Conservation (phyloP, 2,329 filamentous ascomycete species). For the Cladosporium velox region DNA sequence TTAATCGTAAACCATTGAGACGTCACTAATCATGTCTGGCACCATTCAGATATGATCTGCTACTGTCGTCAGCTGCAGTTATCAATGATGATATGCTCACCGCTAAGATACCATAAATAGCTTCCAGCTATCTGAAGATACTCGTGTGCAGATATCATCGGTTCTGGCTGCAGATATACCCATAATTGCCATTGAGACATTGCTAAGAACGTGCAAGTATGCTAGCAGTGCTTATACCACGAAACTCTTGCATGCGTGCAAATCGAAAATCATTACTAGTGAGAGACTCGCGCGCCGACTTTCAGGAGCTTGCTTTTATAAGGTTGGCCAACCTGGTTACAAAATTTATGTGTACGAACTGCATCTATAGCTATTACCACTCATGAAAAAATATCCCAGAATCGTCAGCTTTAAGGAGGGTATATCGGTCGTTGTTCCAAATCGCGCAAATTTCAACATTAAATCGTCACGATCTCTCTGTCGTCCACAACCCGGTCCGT, state of each 20-base stretch:
- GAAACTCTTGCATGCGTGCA: too few relatives aligned
- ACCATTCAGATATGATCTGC: not conserved
- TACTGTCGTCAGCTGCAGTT: not conserved
- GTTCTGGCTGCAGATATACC: not conserved
- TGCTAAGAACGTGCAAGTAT: too few relatives aligned
- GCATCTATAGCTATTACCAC: not conserved
- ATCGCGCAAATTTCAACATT: not conserved
- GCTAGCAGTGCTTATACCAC: too few relatives aligned
- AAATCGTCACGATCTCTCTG: not conserved
- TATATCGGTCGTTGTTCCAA: not conserved
- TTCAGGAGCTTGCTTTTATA: not conserved
- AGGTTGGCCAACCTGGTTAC: slow-evolving; percentile 1
- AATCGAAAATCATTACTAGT: not conserved
- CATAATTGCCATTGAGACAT: not conserved
- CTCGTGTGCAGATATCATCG: not conserved
- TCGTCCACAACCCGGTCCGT: not conserved
- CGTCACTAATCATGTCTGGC: not conserved
- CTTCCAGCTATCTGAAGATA: not conserved
- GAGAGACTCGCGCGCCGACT: not conserved
- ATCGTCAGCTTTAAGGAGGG: slow-evolving; percentile 1
- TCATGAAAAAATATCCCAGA: not conserved
- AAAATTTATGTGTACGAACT: not conserved
- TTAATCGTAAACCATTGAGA: not conserved
- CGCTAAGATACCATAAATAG: not conserved
- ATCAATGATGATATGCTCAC: not conserved